Conservation (phyloP, 2,329 filamentous ascomycete species). For the Cladosporium austrohemisphaericum region DNA sequence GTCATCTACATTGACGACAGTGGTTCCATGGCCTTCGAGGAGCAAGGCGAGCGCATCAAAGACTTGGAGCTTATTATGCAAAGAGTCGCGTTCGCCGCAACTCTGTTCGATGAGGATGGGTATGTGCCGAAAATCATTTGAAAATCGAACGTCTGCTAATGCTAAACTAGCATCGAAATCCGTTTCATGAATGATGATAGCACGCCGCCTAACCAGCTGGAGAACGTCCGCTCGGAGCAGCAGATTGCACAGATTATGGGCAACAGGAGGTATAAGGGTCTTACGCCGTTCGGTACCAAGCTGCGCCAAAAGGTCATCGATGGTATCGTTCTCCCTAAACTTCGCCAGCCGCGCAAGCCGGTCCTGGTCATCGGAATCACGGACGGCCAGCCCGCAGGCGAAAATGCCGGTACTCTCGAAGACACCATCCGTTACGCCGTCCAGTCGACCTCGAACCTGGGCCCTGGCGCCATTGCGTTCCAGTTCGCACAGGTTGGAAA, state of each 20-base stretch:
- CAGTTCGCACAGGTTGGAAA: slow-evolving; percentile 69
- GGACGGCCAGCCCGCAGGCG: slow-evolving; percentile 63
- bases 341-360: slow-evolving; percentile 58
- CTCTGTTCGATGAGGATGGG: slow-evolving; percentile 66
- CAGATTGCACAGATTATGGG: slow-evolving; percentile 58
- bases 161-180: slow-evolving; percentile 48
- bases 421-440: slow-evolving; percentile 56
- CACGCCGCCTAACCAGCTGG: slow-evolving; percentile 42
- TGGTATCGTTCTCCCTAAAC: slow-evolving; percentile 54
- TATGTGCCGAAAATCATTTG: neutral
- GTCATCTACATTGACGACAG: slow-evolving; percentile 65
- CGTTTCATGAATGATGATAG: slow-evolving; percentile 66
- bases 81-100: slow-evolving; percentile 61
- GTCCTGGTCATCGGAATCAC: slow-evolving; percentile 63
- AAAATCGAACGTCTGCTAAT: neutral
- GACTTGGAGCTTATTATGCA: slow-evolving; percentile 62
- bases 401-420: slow-evolving; percentile 54
- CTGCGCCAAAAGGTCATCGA: slow-evolving; percentile 62
- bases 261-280: slow-evolving; percentile 59
- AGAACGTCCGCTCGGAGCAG: slow-evolving; percentile 54
- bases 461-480: slow-evolving; percentile 57
- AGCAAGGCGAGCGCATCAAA: slow-evolving; percentile 63
- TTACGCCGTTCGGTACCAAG: slow-evolving; percentile 64
- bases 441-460: slow-evolving; percentile 48
- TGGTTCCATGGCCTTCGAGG: slow-evolving; percentile 66